phyloP scores from a whole-genome alignment of 2,329 filamentous ascomycete genomes.

The Ascomycota sp. region DNA sequence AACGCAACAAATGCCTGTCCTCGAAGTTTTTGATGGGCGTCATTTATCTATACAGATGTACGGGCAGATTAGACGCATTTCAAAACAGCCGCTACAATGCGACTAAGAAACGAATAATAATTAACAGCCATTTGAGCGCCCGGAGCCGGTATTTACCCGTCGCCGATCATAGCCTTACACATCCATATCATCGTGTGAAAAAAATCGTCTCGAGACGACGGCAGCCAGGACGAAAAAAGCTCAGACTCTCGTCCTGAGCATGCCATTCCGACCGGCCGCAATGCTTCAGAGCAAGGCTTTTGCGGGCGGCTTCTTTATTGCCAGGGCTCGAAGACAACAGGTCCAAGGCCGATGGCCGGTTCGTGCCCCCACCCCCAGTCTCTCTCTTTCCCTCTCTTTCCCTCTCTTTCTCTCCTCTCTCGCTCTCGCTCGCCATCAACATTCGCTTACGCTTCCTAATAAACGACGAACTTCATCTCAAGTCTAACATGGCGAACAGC shows the following conservation, averaged over 20 bases:
- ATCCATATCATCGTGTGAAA: not conserved
- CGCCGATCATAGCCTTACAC: constrained; percentile 9
- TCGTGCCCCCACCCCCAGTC: too few relatives aligned
- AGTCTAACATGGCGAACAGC: too few relatives aligned
- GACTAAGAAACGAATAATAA: not conserved
- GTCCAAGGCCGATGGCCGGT: constrained; percentile 8
- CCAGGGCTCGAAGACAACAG: constrained; percentile 10
- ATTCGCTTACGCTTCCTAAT: too few relatives aligned
- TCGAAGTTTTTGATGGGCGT: too few relatives aligned
- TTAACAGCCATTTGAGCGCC: not conserved
- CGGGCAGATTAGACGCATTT: not conserved
- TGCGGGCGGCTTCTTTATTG: constrained; percentile 17
- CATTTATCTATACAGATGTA: too few relatives aligned
- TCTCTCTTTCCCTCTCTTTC: too few relatives aligned
- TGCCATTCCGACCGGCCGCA: constrained; percentile 6
- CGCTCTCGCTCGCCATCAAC: too few relatives aligned
- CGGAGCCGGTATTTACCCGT: constrained; percentile 16
- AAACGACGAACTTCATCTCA: too few relatives aligned
- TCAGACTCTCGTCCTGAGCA: constrained; percentile 4
- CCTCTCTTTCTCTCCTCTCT: too few relatives aligned
- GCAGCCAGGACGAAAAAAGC: constrained; percentile 10
- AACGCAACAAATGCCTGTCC: too few relatives aligned
- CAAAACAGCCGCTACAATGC: not conserved
- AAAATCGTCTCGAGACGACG: not conserved
- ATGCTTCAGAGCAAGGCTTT: constrained; percentile 27